These are phyloP conservation scores for Aspergillus chevalieri DNA, from an alignment of 2,329 filamentous ascomycete species.

Conservation along the genomic window DNA sequence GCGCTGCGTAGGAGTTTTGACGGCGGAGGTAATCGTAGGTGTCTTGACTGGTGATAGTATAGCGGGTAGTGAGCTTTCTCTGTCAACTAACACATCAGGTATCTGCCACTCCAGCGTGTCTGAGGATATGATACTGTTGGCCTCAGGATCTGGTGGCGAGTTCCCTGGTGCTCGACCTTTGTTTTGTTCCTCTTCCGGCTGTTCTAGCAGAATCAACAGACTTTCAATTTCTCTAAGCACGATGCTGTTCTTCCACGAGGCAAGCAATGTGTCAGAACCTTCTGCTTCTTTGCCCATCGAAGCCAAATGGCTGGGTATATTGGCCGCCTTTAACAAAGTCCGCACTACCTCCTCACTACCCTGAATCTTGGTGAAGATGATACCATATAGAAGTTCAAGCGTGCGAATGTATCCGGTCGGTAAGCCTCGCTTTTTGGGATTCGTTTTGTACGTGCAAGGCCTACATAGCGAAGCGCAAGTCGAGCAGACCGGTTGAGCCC, in stretches of 20 bases:
- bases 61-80: conserved; percentile 13
- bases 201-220: conserved; percentile 46
- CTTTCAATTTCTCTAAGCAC: conserved; percentile 59
- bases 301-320: conserved; percentile 31
- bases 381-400: conserved; percentile 62
- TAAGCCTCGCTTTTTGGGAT: conserved; percentile 69
- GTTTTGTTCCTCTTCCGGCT: conserved; percentile 34
- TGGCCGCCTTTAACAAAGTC: conserved; percentile 46
- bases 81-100: conserved; percentile 17
- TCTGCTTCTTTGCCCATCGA: conserved; percentile 35
- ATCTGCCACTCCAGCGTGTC: conserved; percentile 30
- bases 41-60: conserved; percentile 22
- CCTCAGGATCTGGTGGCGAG: conserved; percentile 25
- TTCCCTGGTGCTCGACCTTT: conserved; percentile 19
- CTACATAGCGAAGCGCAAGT: conserved; percentile 60
- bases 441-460: conserved; percentile 64
- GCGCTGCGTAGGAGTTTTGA: conserved; percentile 8
- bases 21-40: conserved; percentile 11
- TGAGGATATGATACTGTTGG: conserved; percentile 25
- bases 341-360: conserved; percentile 55
- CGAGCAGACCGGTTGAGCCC: conserved; percentile 59
- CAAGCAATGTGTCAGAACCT: conserved; percentile 54
- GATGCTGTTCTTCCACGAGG: conserved; percentile 57
- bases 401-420: conserved; percentile 75
- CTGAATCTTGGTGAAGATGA: conserved; percentile 58